Conservation (phyloP, 2,329 filamentous ascomycete species). For the Eutypella sp. region DNA sequence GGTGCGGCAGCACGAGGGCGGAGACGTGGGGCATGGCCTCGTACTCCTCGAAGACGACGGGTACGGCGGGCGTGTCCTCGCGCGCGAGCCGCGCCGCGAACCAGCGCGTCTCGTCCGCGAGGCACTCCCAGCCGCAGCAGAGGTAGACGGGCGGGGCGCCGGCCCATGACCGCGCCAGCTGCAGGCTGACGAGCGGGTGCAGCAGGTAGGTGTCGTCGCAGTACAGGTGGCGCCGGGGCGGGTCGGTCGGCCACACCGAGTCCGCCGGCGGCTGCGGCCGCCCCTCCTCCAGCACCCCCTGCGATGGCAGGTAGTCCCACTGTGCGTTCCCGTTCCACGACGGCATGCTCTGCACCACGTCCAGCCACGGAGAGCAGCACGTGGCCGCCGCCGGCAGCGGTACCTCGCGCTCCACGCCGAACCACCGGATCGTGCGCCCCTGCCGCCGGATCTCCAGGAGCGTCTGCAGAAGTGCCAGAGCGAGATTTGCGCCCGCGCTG, state of each 20-base stretch:
- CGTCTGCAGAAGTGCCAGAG: conserved; percentile 61
- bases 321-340: conserved; percentile 45
- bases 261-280: conserved; percentile 38
- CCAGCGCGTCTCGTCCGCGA: conserved; percentile 62
- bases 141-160: conserved; percentile 63
- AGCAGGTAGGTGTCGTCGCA: conserved; percentile 46
- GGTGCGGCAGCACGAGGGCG: conserved; percentile 47
- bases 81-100: conserved; percentile 50
- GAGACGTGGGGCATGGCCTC: conserved; percentile 80
- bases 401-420: conserved; percentile 52
- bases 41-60: conserved; percentile 65
- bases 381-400: conserved; percentile 64
- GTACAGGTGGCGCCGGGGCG: conserved; percentile 51
- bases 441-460: conserved; percentile 57
- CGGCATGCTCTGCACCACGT: conserved; percentile 60
- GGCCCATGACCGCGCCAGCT: conserved; percentile 55
- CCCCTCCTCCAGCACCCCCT: conserved; percentile 25
- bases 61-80: conserved; percentile 57
- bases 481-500: conserved; percentile 69
- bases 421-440: conserved; percentile 49
- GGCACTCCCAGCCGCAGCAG: conserved; percentile 64
- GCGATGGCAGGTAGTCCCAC: conserved; percentile 62
- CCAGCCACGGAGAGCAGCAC: conserved; percentile 64
- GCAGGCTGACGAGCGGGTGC: conserved; percentile 65
- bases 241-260: conserved; percentile 51